phyloP scores from a whole-genome alignment of 176 grass and related monocot genomes.

The Stipa capillata region DNA sequence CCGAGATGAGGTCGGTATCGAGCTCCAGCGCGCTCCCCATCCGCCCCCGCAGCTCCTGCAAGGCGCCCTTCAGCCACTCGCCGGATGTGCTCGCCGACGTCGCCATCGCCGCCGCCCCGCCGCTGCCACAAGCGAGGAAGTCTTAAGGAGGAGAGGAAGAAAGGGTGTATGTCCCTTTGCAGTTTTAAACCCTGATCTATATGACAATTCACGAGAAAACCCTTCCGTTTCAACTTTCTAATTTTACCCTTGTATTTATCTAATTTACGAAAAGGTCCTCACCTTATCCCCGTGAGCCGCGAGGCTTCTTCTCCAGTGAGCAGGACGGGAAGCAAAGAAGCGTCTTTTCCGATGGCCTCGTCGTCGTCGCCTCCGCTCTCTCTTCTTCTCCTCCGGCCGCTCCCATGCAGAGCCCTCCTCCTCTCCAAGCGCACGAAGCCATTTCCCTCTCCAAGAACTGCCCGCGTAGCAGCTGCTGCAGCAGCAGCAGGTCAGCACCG shows the following conservation, averaged over 20 bases:
- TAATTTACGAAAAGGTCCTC: neutral
- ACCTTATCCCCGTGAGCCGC: slow-evolving; percentile 8
- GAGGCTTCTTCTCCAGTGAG: neutral
- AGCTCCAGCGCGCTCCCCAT: slow-evolving; percentile 46
- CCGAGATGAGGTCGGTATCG: slow-evolving; percentile 76
- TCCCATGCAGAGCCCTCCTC: neutral
- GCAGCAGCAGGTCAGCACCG: neutral
- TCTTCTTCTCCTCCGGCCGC: slow-evolving; percentile 18
- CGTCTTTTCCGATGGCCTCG: slow-evolving; percentile 5
- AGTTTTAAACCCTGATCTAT: neutral
- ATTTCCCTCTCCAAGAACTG: neutral
- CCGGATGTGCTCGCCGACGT: slow-evolving; percentile 52
- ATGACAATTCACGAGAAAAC: neutral
- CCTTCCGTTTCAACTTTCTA: neutral
- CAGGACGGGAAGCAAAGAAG: neutral
- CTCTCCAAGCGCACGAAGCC: slow-evolving; percentile 17
- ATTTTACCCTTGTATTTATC: neutral
- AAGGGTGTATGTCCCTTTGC: neutral
- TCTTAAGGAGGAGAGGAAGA: neutral
- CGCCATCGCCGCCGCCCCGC: slow-evolving; percentile 15
- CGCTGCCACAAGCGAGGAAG: slow-evolving; percentile 8
- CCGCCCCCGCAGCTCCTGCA: slow-evolving; percentile 44
- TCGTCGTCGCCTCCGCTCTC: neutral
- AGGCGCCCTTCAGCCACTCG: slow-evolving; percentile 62
- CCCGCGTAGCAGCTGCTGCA: neutral